Base-by-base conservation (phyloP, 192 early-diverging fungal genomes). In the Diversispora epigaea region DNA sequence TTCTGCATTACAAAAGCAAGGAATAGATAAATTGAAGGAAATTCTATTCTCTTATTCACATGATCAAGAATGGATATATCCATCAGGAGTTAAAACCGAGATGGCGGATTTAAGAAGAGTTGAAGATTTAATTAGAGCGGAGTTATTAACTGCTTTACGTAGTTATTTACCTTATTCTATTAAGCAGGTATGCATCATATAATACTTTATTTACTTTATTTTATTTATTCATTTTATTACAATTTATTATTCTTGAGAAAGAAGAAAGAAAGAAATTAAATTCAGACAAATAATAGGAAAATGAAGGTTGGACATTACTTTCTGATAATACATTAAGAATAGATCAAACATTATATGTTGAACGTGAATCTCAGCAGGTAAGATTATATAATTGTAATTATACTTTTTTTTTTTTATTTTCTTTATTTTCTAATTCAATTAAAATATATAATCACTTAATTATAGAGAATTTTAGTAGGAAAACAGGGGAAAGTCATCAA, bases 51-150 rank as follows among this genome's bases (percentile, higher is more conserved):
- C 71, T 0, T 67, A 77, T 14, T 77, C 86, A 0, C 41, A 76
- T 10, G 73, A 84, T n/a, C 77, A 81, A 19, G 58, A 71, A 3
- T 89, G 88, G 88, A 50, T 86, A 17, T 87, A 83, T 62, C 82
- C 86, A 17, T 73, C 78, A 1, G 55, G 78, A 11, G 80, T 83
- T 69, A 86, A 77, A n/a, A 73, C 75, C 0, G 88, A 89, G 15
- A 84, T 84, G 83, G 63, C 86, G 17, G 85, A 84, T 56, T 60
- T 88, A 22, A 82, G 81, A 19, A 80, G 78, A 0, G 86, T 89
- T 9, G 88, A 89, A 68, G 88, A 89, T 61, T 73, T 87, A 50
- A 86, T 89, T 58, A 83, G 88, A 15, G 83, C 84, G 7, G 84
- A 88, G 49, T 77, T 89, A n/a, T 89, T 82, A 64, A 81, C 75